These are phyloP conservation scores for Nelumbo lutea DNA, from an alignment of 164 flowering plant genomes.

Conservation along the genomic window DNA sequence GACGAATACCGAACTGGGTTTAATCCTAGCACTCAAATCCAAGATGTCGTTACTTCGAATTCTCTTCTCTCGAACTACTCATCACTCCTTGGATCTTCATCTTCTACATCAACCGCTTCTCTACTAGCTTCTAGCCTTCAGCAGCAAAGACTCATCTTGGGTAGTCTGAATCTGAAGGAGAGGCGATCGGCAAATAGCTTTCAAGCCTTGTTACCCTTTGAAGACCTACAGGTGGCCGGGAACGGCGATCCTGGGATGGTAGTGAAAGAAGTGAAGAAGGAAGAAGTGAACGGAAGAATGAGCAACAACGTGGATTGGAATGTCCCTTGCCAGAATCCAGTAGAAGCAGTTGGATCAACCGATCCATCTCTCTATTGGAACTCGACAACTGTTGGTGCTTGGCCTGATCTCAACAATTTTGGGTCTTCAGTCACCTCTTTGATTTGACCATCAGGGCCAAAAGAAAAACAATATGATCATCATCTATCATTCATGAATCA, in stretches of 20 bases:
- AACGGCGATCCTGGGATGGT: slow-evolving; percentile 8
- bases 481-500: background rate
- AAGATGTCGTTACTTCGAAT: slow-evolving; percentile 27
- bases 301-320: slow-evolving; percentile 15
- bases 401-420: slow-evolving; percentile 25
- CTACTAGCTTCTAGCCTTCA: slow-evolving; percentile 34
- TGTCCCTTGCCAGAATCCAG: slow-evolving; percentile 28
- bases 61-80: slow-evolving; percentile 33
- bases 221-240: slow-evolving; percentile 27
- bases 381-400: slow-evolving; percentile 16
- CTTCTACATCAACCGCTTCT: slow-evolving; percentile 32
- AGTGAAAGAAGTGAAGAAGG: slow-evolving; percentile 38
- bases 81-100: slow-evolving; percentile 36
- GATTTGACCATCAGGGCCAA: slow-evolving; percentile 10
- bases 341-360: slow-evolving; percentile 28
- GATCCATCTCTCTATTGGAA: slow-evolving; percentile 55
- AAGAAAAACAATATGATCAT: no score
- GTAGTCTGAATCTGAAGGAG: slow-evolving; percentile 23
- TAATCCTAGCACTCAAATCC: slow-evolving; percentile 24
- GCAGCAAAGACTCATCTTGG: slow-evolving; percentile 25
- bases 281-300: slow-evolving; percentile 22
- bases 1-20: slow-evolving; percentile 16
- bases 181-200: slow-evolving; percentile 17
- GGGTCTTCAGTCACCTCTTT: slow-evolving; percentile 27
- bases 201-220: slow-evolving; percentile 32